A percentile compares a stretch with the other conserved stretches of the same genome.
Conservation (phyloP, 352 stramenopile species). For the Thalassiosira delicatula region DNA sequence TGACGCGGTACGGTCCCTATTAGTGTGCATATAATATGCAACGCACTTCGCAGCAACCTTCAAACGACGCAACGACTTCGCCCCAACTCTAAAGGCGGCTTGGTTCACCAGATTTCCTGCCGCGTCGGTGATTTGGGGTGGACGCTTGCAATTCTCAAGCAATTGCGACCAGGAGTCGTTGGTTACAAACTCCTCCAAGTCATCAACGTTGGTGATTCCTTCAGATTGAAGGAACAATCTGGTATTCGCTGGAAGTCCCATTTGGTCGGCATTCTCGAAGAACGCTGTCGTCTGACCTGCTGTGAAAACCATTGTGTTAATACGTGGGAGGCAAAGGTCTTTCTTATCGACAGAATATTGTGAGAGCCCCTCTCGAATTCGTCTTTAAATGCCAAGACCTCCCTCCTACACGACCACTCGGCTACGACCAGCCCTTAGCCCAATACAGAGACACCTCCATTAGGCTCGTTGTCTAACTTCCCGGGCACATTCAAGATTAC, state of each 20-base stretch:
- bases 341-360: too few species aligned
- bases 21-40: background rate
- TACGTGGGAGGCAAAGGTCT: too few species aligned
- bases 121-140: background rate
- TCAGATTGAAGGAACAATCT: background rate
- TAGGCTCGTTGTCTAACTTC: too few species aligned
- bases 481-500: too few species aligned
- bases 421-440: too few species aligned
- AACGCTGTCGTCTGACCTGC: constrained; percentile 2
- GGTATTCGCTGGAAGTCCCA: constrained; percentile 5
- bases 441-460: too few species aligned
- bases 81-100: background rate
- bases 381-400: too few species aligned
- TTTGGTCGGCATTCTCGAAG: constrained; percentile 32
- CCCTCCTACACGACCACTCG: too few species aligned
- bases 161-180: constrained; percentile 15
- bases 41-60: background rate
- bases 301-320: background rate
- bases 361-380: too few species aligned
- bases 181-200: constrained; percentile 28
- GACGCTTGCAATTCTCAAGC: constrained; percentile 24
- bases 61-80: background rate
- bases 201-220: constrained; percentile 12
- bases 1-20: background rate
- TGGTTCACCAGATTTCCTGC: background rate